Evolutionary conservation across 805 yeast genomes (phyloP).

Genomic region (Cyberlindnera saturnus): DNA sequence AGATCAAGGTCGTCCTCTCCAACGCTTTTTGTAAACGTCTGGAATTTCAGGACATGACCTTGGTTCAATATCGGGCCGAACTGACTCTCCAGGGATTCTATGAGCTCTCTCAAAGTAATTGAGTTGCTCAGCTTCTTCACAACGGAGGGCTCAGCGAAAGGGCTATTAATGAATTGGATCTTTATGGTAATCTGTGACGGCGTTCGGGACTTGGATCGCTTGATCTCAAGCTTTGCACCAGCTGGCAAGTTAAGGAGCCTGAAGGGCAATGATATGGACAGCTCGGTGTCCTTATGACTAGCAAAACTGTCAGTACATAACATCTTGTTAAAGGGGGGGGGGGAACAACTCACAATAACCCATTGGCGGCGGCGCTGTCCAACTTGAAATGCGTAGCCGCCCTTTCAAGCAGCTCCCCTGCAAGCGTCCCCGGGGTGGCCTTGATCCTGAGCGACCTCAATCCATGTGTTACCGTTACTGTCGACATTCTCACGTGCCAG

Average conservation of each 20-base stretch:
- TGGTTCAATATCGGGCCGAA: constrained; percentile 13
- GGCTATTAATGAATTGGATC: constrained; percentile 24
- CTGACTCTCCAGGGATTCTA: constrained; percentile 15
- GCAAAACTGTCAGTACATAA: not conserved
- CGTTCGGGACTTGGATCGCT: constrained; percentile 2
- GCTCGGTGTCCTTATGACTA: constrained; percentile 26
- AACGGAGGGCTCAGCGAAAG: constrained; percentile 19
- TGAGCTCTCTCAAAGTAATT: constrained; percentile 9
- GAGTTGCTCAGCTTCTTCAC: constrained; percentile 20
- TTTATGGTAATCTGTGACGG: constrained; percentile 24
- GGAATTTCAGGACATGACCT: constrained; percentile 14
- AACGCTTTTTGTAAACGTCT: constrained; percentile 14
- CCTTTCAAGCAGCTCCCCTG: constrained; percentile 31
- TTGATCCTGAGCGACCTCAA: constrained; percentile 29
- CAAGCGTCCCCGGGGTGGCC: constrained; percentile 29
- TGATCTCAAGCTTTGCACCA: constrained; percentile 36
- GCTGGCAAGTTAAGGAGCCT: constrained; percentile 37
- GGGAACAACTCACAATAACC: constrained; percentile 16
- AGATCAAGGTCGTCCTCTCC: constrained; percentile 8
- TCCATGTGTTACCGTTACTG: constrained; percentile 30
- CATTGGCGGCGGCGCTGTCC: constrained; percentile 16
- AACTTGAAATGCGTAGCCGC: constrained; percentile 34
- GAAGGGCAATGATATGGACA: constrained; percentile 37
- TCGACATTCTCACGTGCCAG: constrained; percentile 26
- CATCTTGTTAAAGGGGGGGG: not conserved